phyloP scores from a whole-genome alignment of 306 rosid genomes.

The Mimosa pudica region DNA sequence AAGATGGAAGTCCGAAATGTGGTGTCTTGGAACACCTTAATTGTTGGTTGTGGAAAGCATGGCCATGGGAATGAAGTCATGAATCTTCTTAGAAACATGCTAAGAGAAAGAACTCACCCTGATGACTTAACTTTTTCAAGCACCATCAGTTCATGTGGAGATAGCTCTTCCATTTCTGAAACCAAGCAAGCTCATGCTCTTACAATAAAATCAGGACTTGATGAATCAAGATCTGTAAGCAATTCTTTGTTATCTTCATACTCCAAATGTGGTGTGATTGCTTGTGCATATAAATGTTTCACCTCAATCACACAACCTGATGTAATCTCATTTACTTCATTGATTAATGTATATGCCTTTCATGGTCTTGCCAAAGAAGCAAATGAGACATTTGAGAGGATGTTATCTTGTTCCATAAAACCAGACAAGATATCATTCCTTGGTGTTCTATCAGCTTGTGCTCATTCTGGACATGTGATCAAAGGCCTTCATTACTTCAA shows the following conservation, averaged over 20 bases:
- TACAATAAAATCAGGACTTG: constrained; percentile 55
- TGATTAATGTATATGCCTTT: constrained; percentile 67
- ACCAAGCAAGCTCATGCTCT: constrained; percentile 60
- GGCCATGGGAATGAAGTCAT: constrained; percentile 61
- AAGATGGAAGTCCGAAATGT: constrained; percentile 50
- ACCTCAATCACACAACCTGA: constrained; percentile 50
- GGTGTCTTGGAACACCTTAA: constrained; percentile 76
- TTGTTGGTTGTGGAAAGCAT: constrained; percentile 59
- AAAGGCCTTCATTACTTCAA: constrained; percentile 65
- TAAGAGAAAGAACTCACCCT: constrained; percentile 43
- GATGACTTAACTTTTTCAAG: constrained; percentile 76
- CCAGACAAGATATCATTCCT: constrained; percentile 71
- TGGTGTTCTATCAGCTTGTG: constrained; percentile 74
- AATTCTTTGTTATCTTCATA: constrained; percentile 71
- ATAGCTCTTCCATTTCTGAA: constrained; percentile 48
- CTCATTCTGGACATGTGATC: constrained; percentile 60
- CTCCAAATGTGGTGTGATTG: constrained; percentile 71
- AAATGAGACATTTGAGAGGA: constrained; percentile 56
- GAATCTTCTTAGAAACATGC: constrained; percentile 61
- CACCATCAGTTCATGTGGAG: constrained; percentile 64
- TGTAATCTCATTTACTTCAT: constrained; percentile 75
- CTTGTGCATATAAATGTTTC: constrained; percentile 58
- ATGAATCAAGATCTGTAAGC: constrained; percentile 50
- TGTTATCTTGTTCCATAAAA: constrained; percentile 50
- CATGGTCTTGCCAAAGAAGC: constrained; percentile 75